These are phyloP conservation scores for Aquilaria yunnanensis DNA, from an alignment of 345 rosid genomes.

Conservation along the genomic window DNA sequence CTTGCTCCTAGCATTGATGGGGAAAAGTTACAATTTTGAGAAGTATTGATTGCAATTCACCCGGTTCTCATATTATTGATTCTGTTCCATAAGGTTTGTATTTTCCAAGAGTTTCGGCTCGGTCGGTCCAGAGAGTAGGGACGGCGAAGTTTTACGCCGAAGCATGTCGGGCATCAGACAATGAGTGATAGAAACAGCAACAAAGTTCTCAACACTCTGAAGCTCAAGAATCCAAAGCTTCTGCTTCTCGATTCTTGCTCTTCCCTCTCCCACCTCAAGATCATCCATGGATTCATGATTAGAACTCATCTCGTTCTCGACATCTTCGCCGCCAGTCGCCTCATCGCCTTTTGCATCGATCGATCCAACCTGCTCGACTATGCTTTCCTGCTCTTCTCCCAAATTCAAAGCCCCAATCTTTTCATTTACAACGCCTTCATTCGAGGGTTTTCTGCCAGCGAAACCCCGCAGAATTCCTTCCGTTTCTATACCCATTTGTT, in stretches of 20 bases:
- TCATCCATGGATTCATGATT: constrained; percentile 62
- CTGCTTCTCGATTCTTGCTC: constrained; percentile 48
- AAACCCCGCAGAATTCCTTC: constrained; percentile 33
- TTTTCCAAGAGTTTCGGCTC: too few relatives aligned
- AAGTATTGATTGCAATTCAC: too few relatives aligned
- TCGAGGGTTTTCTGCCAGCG: constrained; percentile 39
- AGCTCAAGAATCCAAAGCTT: constrained; percentile 51
- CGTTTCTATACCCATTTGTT: constrained; percentile 38
- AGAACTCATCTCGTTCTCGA: constrained; percentile 53
- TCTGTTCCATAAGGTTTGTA: too few relatives aligned
- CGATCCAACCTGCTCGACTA: constrained; percentile 27
- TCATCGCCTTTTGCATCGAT: constrained; percentile 36
- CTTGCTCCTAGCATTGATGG: too few relatives aligned
- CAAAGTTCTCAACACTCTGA: constrained; percentile 37
- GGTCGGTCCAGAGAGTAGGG: too few relatives aligned
- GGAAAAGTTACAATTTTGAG: too few relatives aligned
- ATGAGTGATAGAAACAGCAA: constrained; percentile 26
- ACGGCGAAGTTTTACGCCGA: background rate
- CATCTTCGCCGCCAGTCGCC: constrained; percentile 51
- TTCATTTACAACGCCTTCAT: constrained; percentile 52
- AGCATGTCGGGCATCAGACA: constrained; percentile 3
- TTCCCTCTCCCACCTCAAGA: constrained; percentile 37
- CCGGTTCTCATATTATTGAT: too few relatives aligned
- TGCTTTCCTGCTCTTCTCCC: constrained; percentile 39
- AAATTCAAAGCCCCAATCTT: constrained; percentile 48